Evolutionary conservation across 1,139 yeast species (phyloP).

Genomic region (Ashbya aceris): DNA sequence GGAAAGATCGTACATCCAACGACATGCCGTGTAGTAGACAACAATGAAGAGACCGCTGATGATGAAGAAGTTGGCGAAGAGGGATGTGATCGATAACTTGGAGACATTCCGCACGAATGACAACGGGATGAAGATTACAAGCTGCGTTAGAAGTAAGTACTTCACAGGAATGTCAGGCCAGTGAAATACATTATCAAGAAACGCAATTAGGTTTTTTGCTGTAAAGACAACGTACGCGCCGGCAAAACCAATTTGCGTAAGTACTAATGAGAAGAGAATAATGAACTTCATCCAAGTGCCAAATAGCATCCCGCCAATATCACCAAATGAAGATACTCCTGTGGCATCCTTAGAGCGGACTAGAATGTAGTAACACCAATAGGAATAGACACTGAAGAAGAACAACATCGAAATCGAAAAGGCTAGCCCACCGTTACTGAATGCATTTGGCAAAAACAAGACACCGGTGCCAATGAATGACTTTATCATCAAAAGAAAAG

Average conservation of each 20-base stretch:
- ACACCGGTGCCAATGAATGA: slow-evolving; percentile 78
- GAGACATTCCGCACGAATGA: slow-evolving; percentile 65
- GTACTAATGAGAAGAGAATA: slow-evolving; percentile 52
- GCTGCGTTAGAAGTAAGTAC: slow-evolving; percentile 44
- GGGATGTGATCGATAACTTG: slow-evolving; percentile 56
- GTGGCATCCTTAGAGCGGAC: slow-evolving; percentile 49
- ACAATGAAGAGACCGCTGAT: slow-evolving; percentile 56
- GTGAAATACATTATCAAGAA: slow-evolving; percentile 40
- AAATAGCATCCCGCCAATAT: slow-evolving; percentile 53
- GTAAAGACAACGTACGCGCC: slow-evolving; percentile 70
- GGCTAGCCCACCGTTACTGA: slow-evolving; percentile 59
- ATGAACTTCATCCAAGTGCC: slow-evolving; percentile 52
- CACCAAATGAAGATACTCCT: slow-evolving; percentile 64
- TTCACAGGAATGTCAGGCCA: slow-evolving; percentile 30
- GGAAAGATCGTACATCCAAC: slow-evolving; percentile 19
- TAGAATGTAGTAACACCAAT: slow-evolving; percentile 58
- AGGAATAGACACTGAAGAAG: slow-evolving; percentile 57
- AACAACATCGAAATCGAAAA: slow-evolving; percentile 47
- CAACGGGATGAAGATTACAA: slow-evolving; percentile 53
- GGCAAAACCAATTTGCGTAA: slow-evolving; percentile 70
- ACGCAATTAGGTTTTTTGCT: slow-evolving; percentile 57
- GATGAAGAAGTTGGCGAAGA: slow-evolving; percentile 59
- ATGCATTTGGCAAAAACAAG: slow-evolving; percentile 62
- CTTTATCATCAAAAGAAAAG: slow-evolving; percentile 59
- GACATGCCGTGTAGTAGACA: slow-evolving; percentile 42